Percentiles rank a stretch among this genome's conserved stretches.
Conservation (phyloP, 495 filamentous ascomycete genomes). For the Xylaria telfairii region DNA sequence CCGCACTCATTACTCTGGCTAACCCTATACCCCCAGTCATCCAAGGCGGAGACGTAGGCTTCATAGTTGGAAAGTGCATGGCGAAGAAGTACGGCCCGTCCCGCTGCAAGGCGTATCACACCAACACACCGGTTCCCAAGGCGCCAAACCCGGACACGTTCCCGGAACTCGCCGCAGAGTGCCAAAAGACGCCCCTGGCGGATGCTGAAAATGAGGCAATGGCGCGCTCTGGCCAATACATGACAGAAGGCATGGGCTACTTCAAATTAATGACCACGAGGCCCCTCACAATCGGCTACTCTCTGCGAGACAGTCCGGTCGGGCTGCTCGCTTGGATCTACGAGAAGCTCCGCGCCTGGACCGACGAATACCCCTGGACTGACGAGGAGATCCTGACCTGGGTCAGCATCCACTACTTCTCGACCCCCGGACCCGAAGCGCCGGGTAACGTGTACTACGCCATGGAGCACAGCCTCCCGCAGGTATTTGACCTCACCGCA, state of each 20-base stretch:
- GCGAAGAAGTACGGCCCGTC: slow-evolving; percentile 14
- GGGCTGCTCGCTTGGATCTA: slow-evolving; percentile 66
- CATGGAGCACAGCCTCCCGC: slow-evolving; percentile 1
- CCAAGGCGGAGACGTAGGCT: slow-evolving; percentile 7
- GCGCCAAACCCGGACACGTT: slow-evolving; percentile 31
- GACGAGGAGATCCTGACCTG: slow-evolving; percentile 68
- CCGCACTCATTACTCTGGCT: not conserved
- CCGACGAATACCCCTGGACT: slow-evolving; percentile 66
- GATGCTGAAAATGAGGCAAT: slow-evolving; percentile 45
- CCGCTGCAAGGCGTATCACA: slow-evolving; percentile 43
- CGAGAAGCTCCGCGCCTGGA: slow-evolving; percentile 70
- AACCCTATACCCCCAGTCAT: slow-evolving; percentile 1
- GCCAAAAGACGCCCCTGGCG: slow-evolving; percentile 38
- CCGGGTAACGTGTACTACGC: slow-evolving; percentile 5
- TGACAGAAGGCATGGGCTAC: slow-evolving; percentile 56
- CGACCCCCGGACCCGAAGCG: slow-evolving; percentile 56
- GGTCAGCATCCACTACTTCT: slow-evolving; percentile 64
- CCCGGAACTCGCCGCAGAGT: slow-evolving; percentile 47
- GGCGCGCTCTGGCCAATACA: slow-evolving; percentile 53
- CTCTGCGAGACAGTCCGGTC: slow-evolving; percentile 61
- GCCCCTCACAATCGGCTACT: slow-evolving; percentile 62
- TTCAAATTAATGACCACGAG: slow-evolving; percentile 57
- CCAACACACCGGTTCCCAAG: slow-evolving; percentile 59
- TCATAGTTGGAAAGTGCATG: not conserved
- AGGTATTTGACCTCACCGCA: not conserved